phyloP scores from a whole-genome alignment of 2,329 filamentous ascomycete species.

The Pezicula neosporulosa region DNA sequence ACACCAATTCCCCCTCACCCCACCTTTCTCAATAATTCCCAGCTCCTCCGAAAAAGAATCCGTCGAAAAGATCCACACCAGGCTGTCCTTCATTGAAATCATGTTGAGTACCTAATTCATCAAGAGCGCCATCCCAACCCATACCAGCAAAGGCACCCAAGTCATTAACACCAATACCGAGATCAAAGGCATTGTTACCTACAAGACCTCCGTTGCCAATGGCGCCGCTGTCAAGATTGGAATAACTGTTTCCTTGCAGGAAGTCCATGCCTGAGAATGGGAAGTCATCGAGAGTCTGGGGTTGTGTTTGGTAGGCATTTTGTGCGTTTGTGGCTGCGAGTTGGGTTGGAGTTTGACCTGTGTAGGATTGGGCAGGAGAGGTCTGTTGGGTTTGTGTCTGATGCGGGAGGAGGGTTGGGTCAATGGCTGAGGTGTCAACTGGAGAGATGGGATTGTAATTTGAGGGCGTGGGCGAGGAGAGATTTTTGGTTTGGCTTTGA shows the following conservation, averaged over 20 bases:
- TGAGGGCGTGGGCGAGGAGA: constrained; percentile 6
- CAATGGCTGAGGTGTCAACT: constrained; percentile 22
- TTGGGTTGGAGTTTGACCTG: not conserved
- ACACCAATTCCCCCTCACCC: not conserved
- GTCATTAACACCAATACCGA: constrained; percentile 10
- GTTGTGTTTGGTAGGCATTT: constrained; percentile 13
- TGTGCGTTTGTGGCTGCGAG: constrained; percentile 3
- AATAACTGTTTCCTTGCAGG: constrained; percentile 10
- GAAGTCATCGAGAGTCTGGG: constrained; percentile 9
- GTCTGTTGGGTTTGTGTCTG: not conserved
- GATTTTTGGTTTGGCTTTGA: constrained; percentile 7
- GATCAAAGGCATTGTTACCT: constrained; percentile 2
- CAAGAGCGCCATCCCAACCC: constrained; percentile 12
- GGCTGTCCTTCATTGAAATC: constrained; percentile 24
- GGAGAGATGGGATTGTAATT: constrained; percentile 23
- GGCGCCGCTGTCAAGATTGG: not conserved
- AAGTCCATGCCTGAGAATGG: constrained; percentile 23
- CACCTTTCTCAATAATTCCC: constrained; percentile 10
- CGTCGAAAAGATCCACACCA: constrained; percentile 45
- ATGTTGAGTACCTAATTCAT: constrained; percentile 15
- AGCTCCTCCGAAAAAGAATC: constrained; percentile 48
- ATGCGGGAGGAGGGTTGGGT: constrained; percentile 22
- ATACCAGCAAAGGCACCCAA: constrained; percentile 12
- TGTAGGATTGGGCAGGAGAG: constrained; percentile 10
- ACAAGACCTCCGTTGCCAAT: constrained; percentile 6